Evolutionary conservation across 306 rosid genomes (phyloP).

Genomic region (Cotoneaster glaucophyllus): DNA sequence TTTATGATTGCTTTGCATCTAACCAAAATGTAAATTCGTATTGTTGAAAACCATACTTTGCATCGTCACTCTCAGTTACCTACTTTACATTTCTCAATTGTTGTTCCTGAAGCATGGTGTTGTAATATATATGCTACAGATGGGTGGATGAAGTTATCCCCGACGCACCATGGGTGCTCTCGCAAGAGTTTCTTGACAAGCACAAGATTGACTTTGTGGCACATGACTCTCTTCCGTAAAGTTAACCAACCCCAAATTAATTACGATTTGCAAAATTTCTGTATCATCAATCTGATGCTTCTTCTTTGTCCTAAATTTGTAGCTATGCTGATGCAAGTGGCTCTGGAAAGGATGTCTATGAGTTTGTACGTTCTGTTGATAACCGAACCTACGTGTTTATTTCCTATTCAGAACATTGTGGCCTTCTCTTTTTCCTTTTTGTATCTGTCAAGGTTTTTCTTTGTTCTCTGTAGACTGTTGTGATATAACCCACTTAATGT

Average conservation of each 20-base stretch:
- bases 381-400: not conserved
- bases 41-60: not conserved
- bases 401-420: not conserved
- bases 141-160: conserved; percentile 99
- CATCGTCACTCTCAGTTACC: not conserved
- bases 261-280: not conserved
- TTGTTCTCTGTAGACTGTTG: not conserved
- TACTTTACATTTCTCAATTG: not conserved
- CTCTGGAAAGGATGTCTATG: conserved; percentile 93
- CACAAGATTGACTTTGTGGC: conserved; percentile 82
- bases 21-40: not conserved
- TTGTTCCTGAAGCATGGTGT: not conserved
- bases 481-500: not conserved
- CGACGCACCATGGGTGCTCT: conserved; percentile 89
- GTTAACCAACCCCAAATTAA: not conserved
- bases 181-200: conserved; percentile 70
- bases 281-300: not conserved
- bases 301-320: not conserved
- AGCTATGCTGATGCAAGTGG: conserved; percentile 96
- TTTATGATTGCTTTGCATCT: not conserved
- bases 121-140: conserved; percentile 35
- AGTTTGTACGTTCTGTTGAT: conserved; percentile 56
- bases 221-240: conserved; percentile 98
- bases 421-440: not conserved
- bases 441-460: not conserved